Conservation (phyloP, 208 protist species). For the Trypanosoma scelopori region DNA sequence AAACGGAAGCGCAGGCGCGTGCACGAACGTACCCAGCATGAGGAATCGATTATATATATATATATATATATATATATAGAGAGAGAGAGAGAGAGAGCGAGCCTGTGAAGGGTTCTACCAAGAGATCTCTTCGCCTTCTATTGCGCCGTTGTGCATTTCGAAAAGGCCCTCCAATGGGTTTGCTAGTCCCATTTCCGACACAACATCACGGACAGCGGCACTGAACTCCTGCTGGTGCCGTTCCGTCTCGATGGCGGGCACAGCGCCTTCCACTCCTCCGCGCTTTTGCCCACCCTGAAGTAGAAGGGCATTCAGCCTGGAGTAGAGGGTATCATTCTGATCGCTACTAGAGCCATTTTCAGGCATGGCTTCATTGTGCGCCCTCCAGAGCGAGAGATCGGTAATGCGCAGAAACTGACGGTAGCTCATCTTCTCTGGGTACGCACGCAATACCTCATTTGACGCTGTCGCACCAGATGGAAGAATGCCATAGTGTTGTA, state of each 20-base stretch:
- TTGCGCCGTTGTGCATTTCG: slow-evolving; percentile 1
- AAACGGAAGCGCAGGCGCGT: too few species aligned
- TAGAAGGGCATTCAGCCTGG: slow-evolving; percentile 16
- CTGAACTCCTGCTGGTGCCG: slow-evolving; percentile 24
- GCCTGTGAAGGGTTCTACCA: slow-evolving; percentile 5
- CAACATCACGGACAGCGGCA: slow-evolving; percentile 39
- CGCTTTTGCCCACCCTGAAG: slow-evolving; percentile 8
- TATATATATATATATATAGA: too few species aligned
- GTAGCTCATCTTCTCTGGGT: slow-evolving; percentile 60
- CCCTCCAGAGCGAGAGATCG: slow-evolving; percentile 59
- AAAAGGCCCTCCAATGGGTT: slow-evolving; percentile 42
- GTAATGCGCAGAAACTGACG: slow-evolving; percentile 69
- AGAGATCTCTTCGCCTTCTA: slow-evolving; percentile 30
- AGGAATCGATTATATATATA: too few species aligned
- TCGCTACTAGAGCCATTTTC: background rate
- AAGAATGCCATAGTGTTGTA: slow-evolving; percentile 44
- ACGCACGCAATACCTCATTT: slow-evolving; percentile 30
- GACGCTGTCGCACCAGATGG: slow-evolving; percentile 4
- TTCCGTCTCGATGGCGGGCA: background rate
- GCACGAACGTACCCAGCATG: too few species aligned
- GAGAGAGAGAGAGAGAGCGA: background rate
- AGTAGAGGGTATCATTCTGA: background rate
- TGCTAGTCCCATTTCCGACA: slow-evolving; percentile 48
- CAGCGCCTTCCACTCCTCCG: background rate
- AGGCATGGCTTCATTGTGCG: slow-evolving; percentile 12